These are phyloP conservation scores for Silene conica DNA, from an alignment of 148 eudicot species.

Conservation along the genomic window DNA sequence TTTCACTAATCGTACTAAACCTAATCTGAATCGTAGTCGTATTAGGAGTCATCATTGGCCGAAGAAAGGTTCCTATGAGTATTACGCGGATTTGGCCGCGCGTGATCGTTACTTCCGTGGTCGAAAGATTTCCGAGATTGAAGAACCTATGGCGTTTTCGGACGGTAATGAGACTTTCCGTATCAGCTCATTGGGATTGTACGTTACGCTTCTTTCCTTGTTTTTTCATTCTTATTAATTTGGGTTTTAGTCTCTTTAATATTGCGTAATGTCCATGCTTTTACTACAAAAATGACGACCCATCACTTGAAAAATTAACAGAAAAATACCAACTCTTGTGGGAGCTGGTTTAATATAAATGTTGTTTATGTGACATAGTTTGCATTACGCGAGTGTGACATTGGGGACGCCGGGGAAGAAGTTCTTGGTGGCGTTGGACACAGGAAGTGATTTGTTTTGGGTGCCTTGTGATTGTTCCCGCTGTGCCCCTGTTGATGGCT, in stretches of 20 bases:
- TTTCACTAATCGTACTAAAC: not conserved
- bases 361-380: constrained; percentile 34
- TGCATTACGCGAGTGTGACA: constrained; percentile 87
- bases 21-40: no score
- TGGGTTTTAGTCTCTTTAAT: not conserved
- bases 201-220: constrained; percentile 16
- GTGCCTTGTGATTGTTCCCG: constrained; percentile 78
- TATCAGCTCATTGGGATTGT: constrained; percentile 84
- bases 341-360: not conserved
- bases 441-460: constrained; percentile 97
- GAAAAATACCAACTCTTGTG: not conserved
- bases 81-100: constrained; percentile 38
- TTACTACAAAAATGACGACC: not conserved
- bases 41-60: constrained; percentile 31
- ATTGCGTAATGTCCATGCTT: no score
- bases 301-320: no score
- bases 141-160: constrained; percentile 55
- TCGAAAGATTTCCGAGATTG: constrained; percentile 48
- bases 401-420: constrained; percentile 82
- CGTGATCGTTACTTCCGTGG: constrained; percentile 45
- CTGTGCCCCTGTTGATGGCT: constrained; percentile 64
- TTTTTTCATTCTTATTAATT: not conserved
- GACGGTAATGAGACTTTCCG: constrained; percentile 74
- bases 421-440: constrained; percentile 94
- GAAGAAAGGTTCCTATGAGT: constrained; percentile 31